These are phyloP conservation scores for Sungouiella thailandica DNA, from an alignment of 805 yeast genomes.

Conservation along the genomic window DNA sequence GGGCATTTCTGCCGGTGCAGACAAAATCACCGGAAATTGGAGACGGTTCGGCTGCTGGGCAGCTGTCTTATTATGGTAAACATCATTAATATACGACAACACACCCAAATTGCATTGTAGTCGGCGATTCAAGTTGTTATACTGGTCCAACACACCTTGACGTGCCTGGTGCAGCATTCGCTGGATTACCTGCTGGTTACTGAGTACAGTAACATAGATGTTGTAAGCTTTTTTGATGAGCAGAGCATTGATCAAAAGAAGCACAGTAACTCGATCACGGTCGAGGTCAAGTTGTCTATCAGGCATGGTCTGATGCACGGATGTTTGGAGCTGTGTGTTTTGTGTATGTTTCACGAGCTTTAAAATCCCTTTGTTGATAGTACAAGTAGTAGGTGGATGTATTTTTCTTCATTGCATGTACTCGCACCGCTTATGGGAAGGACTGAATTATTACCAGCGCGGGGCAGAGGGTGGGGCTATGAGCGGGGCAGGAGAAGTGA, in stretches of 20 bases:
- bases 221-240: conserved; percentile 37
- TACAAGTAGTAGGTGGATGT: too few species aligned
- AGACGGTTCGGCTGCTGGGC: conserved; percentile 19
- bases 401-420: too few species aligned
- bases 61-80: conserved; percentile 29
- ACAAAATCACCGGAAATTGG: conserved; percentile 45
- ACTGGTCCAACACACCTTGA: conserved; percentile 29
- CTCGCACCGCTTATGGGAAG: too few species aligned
- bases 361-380: too few species aligned
- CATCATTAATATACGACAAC: conserved; percentile 34
- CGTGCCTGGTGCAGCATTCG: conserved; percentile 30
- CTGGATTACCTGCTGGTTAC: conserved; percentile 30
- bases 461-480: too few species aligned
- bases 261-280: conserved; percentile 38
- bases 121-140: conserved; percentile 36
- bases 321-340: too few species aligned
- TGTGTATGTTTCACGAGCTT: too few species aligned
- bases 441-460: too few species aligned
- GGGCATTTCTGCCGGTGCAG: conserved; percentile 53
- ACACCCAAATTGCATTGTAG: conserved; percentile 40
- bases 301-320: too few species aligned
- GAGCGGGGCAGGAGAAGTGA: too few species aligned
- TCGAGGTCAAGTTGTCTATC: conserved; percentile 24
- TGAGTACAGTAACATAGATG: conserved; percentile 30
- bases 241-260: conserved; percentile 38